A percentile compares a stretch with the other conserved stretches of the same genome.
These are phyloP conservation scores for Ustilago tritici DNA, from an alignment of 1,284 basidiomycete genomes.

Conservation along the genomic window DNA sequence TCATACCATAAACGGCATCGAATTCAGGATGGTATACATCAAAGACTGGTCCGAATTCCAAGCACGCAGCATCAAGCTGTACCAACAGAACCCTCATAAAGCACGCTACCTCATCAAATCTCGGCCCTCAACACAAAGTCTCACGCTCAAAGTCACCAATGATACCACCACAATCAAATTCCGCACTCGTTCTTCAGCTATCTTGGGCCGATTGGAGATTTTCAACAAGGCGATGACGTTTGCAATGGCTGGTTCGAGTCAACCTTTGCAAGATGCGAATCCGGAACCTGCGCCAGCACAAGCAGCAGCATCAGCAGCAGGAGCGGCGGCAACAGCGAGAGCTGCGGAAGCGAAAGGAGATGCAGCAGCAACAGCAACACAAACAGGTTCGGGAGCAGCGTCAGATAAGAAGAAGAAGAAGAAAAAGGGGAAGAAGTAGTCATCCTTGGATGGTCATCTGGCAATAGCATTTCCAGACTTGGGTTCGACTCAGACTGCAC, in stretches of 20 bases:
- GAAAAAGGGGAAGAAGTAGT: slow-evolving; percentile 51
- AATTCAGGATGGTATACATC: slow-evolving; percentile 58
- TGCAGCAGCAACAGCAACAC: neutral
- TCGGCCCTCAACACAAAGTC: slow-evolving; percentile 45
- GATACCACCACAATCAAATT: slow-evolving; percentile 77
- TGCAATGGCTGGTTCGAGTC: slow-evolving; percentile 75
- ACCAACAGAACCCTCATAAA: slow-evolving; percentile 45
- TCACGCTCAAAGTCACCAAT: slow-evolving; percentile 63
- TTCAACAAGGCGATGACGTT: slow-evolving; percentile 84
- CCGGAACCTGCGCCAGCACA: slow-evolving; percentile 15
- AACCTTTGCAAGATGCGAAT: slow-evolving; percentile 37
- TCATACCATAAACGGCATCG: neutral
- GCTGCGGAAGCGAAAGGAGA: slow-evolving; percentile 10
- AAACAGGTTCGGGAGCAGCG: neutral
- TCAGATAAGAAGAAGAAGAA: slow-evolving; percentile 55
- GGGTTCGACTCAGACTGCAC: neutral
- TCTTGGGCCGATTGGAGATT: slow-evolving; percentile 92
- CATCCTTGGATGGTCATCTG: too few relatives aligned
- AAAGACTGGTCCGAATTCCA: slow-evolving; percentile 62
- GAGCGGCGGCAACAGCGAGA: slow-evolving; percentile 10
- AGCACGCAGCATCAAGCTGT: slow-evolving; percentile 53
- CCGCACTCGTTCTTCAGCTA: slow-evolving; percentile 90
- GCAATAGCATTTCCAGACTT: neutral
- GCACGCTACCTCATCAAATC: slow-evolving; percentile 61
- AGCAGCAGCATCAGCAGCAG: slow-evolving; percentile 8